Evolutionary conservation across 2,329 filamentous ascomycete species (phyloP).

Genomic region (Rhynchosporium agropyri): DNA sequence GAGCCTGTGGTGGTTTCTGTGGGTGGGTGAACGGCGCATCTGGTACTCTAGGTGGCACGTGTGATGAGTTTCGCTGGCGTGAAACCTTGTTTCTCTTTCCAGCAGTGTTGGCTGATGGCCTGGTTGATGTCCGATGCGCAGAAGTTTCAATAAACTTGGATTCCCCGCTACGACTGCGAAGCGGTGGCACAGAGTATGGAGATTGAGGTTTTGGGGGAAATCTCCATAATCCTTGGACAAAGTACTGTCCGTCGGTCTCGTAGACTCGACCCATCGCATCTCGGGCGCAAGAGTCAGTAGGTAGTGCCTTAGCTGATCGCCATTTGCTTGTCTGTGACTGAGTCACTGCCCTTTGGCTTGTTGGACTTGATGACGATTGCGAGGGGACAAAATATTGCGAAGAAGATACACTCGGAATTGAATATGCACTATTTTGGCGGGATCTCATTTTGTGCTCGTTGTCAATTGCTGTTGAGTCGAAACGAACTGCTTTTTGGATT

Average conservation of each 20-base stretch:
- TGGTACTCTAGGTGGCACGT: slow-evolving; percentile 22
- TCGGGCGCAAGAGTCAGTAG: neutral
- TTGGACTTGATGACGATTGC: neutral
- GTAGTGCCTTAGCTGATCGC: neutral
- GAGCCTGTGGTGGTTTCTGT: slow-evolving; percentile 33
- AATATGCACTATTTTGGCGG: neutral
- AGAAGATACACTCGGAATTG: neutral
- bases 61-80: neutral
- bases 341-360: neutral
- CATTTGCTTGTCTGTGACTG: neutral
- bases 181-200: neutral
- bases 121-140: neutral
- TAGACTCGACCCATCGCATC: neutral
- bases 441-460: slow-evolving; percentile 21
- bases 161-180: neutral
- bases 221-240: neutral
- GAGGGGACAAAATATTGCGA: neutral
- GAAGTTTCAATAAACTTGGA: neutral
- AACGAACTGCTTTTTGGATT: slow-evolving; percentile 30
- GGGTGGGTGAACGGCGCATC: slow-evolving; percentile 18
- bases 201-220: neutral
- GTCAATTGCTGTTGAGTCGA: slow-evolving; percentile 27
- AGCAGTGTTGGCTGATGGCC: slow-evolving; percentile 1
- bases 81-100: neutral
- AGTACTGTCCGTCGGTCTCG: neutral